phyloP scores from a whole-genome alignment of 371 early-diverging fungal genomes.

The Syncephalastrum racemosum region DNA sequence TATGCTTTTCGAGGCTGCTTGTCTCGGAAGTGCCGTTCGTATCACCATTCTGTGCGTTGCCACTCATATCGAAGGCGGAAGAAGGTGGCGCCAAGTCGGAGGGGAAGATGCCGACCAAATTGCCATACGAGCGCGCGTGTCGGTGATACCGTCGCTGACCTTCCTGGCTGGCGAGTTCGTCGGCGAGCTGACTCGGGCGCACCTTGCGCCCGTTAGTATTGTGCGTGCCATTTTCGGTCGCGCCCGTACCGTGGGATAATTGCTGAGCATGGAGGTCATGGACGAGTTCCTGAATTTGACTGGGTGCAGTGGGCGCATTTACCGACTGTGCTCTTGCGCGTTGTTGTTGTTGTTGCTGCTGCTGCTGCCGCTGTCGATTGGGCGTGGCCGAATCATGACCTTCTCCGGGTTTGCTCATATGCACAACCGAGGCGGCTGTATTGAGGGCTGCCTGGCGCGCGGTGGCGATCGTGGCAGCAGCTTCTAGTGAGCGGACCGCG shows the following conservation, averaged over 20 bases:
- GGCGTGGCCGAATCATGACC: background rate
- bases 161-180: background rate
- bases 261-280: constrained; percentile 17
- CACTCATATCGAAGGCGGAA: too few relatives aligned
- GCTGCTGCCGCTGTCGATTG: background rate
- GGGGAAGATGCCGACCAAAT: constrained; percentile 29
- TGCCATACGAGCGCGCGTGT: constrained; percentile 37
- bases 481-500: constrained; percentile 10
- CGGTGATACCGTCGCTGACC: constrained; percentile 16
- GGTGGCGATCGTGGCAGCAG: constrained; percentile 4
- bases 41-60: background rate
- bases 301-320: constrained; percentile 10
- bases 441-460: too few relatives aligned
- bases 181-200: constrained; percentile 3
- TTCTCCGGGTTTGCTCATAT: too few relatives aligned
- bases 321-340: constrained; percentile 21
- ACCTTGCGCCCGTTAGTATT: constrained; percentile 3
- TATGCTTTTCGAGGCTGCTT: constrained; percentile 17
- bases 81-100: constrained; percentile 9
- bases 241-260: background rate
- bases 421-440: too few relatives aligned
- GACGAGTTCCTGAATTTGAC: constrained; percentile 16
- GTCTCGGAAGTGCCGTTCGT: constrained; percentile 10
- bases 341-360: background rate
- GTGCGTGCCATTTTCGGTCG: constrained; percentile 4